These are phyloP conservation scores for Dryas drummondii DNA, from an alignment of 306 rosid species.

Conservation along the genomic window DNA sequence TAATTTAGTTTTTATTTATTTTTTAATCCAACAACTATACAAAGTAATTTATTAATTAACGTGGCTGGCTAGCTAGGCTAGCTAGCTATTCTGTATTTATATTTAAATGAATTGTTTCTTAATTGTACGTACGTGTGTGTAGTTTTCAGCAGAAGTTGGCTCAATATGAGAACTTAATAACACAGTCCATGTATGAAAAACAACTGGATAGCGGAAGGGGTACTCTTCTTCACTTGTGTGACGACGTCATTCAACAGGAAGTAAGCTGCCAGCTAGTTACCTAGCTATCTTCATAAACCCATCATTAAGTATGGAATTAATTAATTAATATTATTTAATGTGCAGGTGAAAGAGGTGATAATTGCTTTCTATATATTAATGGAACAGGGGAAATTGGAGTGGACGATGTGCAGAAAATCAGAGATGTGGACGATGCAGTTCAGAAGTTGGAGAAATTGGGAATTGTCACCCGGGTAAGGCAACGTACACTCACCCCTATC, in stretches of 20 bases:
- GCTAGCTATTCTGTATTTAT: too few relatives aligned
- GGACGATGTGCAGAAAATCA: too few relatives aligned
- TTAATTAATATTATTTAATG: too few relatives aligned
- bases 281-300: background rate
- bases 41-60: too few relatives aligned
- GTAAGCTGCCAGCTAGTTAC: conserved; percentile 47
- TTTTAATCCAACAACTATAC: too few relatives aligned
- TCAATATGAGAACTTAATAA: conserved; percentile 86
- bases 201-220: conserved; percentile 98
- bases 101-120: background rate
- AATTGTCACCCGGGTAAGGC: conserved; percentile 78
- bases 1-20: too few relatives aligned
- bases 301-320: too few relatives aligned
- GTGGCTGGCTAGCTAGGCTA: too few relatives aligned
- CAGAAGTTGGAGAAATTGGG: conserved; percentile 83
- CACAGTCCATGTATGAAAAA: conserved; percentile 94
- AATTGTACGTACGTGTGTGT: conserved; percentile 5
- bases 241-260: conserved; percentile 97
- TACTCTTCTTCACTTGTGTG: conserved; percentile 97
- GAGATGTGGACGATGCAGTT: conserved; percentile 94
- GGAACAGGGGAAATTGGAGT: conserved; percentile 97
- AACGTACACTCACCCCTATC: background rate
- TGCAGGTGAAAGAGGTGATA: conserved; percentile 91
- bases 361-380: conserved; percentile 81
- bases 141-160: conserved; percentile 93